Conservation (phyloP, 176 grass and related monocot genomes). For the Carex parvula region DNA sequence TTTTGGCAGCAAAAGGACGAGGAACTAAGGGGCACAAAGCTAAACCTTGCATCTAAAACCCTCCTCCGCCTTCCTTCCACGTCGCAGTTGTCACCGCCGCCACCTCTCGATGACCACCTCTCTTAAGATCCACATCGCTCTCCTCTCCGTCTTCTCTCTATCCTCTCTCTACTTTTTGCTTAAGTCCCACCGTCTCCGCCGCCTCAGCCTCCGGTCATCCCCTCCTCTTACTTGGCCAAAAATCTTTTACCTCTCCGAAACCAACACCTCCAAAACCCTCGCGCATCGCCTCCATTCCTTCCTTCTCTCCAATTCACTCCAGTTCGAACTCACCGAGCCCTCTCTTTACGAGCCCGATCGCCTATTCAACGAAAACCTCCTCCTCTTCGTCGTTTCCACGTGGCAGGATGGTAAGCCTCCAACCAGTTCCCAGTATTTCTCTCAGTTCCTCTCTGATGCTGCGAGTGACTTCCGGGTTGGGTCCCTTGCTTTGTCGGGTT, state of each 20-base stretch:
- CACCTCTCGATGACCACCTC: constrained; percentile 26
- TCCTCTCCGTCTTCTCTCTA: constrained; percentile 65
- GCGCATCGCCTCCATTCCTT: constrained; percentile 38
- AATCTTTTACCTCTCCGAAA: constrained; percentile 59
- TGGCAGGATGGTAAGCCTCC: constrained; percentile 67
- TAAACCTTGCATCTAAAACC: constrained; percentile 34
- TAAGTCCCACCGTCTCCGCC: constrained; percentile 57
- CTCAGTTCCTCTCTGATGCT: constrained; percentile 57
- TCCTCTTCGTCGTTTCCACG: constrained; percentile 61
- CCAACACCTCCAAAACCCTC: constrained; percentile 66
- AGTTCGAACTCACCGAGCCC: constrained; percentile 42
- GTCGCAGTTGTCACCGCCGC: constrained; percentile 28
- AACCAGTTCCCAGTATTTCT: constrained; percentile 43
- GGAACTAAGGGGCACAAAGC: not conserved
- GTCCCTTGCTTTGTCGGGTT: constrained; percentile 51
- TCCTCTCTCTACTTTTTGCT: constrained; percentile 66
- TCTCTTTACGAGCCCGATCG: constrained; percentile 61
- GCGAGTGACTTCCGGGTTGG: constrained; percentile 64
- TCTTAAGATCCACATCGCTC: constrained; percentile 38
- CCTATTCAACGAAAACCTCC: constrained; percentile 43
- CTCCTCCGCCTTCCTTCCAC: not conserved
- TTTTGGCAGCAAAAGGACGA: too few species aligned
- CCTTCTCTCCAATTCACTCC: constrained; percentile 28
- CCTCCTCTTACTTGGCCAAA: constrained; percentile 32
- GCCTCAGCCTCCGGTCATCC: not conserved